Percentiles rank a stretch among this genome's conserved stretches.
Conservation (phyloP, 495 filamentous ascomycete genomes). For the Hyaloscypha bicolor region DNA sequence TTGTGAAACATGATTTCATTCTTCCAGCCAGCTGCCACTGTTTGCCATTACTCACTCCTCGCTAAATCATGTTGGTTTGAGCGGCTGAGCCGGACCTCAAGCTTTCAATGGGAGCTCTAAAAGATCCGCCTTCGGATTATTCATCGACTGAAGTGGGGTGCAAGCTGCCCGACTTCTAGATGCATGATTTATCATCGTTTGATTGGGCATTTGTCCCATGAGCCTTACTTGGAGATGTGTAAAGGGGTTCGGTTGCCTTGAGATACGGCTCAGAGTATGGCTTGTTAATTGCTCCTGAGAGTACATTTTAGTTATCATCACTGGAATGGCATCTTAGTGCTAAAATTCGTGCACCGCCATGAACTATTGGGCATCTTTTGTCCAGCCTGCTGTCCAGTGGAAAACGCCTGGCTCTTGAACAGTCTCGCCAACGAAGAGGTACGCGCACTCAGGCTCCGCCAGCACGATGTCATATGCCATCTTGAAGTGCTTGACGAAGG, state of each 20-base stretch:
- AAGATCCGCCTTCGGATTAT: neutral
- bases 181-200: neutral
- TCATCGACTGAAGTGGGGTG: neutral
- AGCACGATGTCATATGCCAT: constrained; percentile 7
- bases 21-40: no score
- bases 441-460: constrained; percentile 17
- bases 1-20: no score
- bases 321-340: neutral
- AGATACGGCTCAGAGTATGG: constrained; percentile 11
- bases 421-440: constrained; percentile 4
- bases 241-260: constrained; percentile 7
- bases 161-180: neutral
- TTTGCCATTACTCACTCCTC: no score
- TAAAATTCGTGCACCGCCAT: neutral
- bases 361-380: constrained; percentile 11
- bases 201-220: neutral
- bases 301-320: neutral
- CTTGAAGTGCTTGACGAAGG: constrained; percentile 13
- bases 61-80: neutral
- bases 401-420: constrained; percentile 9
- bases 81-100: neutral
- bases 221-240: neutral
- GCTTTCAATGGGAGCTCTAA: neutral
- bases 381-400: constrained; percentile 9
- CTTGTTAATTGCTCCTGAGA: constrained; percentile 9